Percentiles rank a stretch among this genome's conserved stretches.
These are phyloP conservation scores for Tilletiaria anomala DNA, from an alignment of 1,284 basidiomycete species.

Conservation along the genomic window DNA sequence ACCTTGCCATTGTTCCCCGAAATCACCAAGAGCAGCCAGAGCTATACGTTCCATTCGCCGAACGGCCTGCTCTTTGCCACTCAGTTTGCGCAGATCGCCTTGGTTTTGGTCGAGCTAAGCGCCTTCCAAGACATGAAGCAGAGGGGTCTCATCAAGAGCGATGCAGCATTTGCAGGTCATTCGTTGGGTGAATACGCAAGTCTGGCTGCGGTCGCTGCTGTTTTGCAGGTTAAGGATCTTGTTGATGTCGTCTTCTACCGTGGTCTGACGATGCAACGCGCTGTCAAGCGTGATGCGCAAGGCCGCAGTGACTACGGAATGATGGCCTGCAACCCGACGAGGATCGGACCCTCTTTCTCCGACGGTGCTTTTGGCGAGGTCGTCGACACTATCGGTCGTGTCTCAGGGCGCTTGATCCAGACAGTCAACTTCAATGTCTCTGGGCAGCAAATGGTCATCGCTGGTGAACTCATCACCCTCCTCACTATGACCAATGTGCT, in stretches of 20 bases:
- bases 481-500: constrained; percentile 90
- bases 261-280: constrained; percentile 98
- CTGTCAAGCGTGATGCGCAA: constrained; percentile 79
- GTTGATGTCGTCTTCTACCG: constrained; percentile 98
- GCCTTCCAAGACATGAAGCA: constrained; percentile 96
- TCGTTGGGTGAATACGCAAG: constrained; percentile 97
- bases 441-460: constrained; percentile 61
- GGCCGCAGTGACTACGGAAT: constrained; percentile 94
- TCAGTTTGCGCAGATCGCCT: constrained; percentile 91
- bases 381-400: constrained; percentile 62
- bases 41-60: constrained; percentile 90
- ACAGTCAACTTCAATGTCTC: constrained; percentile 83
- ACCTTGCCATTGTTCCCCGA: constrained; percentile 33
- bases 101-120: constrained; percentile 87
- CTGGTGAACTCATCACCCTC: constrained; percentile 81
- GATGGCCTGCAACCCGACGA: constrained; percentile 94
- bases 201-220: constrained; percentile 87
- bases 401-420: constrained; percentile 66
- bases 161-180: constrained; percentile 90
- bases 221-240: constrained; percentile 84
- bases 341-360: constrained; percentile 67
- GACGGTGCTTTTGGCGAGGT: constrained; percentile 79
- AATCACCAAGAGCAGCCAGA: constrained; percentile 23
- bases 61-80: constrained; percentile 89
- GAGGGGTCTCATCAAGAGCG: constrained; percentile 81